Evolutionary conservation across 139 green algal species (phyloP).

Genomic region (Micractinium sp.): DNA sequence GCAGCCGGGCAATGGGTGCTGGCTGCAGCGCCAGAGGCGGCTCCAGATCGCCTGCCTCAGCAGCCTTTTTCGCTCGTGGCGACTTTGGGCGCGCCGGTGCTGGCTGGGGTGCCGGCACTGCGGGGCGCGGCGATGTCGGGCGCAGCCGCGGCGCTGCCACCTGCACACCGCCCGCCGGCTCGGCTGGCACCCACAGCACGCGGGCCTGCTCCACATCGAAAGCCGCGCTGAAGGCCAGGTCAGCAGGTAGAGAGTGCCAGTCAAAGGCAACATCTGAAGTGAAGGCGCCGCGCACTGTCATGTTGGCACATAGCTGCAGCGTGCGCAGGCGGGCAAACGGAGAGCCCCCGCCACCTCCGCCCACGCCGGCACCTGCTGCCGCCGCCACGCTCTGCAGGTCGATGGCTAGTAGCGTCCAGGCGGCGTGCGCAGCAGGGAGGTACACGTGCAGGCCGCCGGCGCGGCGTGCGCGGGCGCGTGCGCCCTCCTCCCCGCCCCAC

Average conservation of each 20-base stretch:
- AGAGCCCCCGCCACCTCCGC: conserved; percentile 47
- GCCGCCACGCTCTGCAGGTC: conserved; percentile 53
- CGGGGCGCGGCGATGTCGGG: neutral
- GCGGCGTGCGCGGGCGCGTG: neutral
- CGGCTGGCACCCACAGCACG: conserved; percentile 63
- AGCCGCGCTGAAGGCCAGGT: conserved; percentile 67
- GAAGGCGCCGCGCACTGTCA: conserved; percentile 75
- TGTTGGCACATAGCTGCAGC: conserved; percentile 75
- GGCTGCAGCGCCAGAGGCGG: neutral
- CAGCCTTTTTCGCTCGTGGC: neutral
- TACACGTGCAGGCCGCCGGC: conserved; percentile 48
- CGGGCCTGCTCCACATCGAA: conserved; percentile 54
- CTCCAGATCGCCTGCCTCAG: neutral
- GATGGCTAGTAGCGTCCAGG: conserved; percentile 71
- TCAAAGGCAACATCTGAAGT: conserved; percentile 69
- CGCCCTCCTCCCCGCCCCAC: conserved; percentile 39
- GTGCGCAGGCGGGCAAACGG: conserved; percentile 53
- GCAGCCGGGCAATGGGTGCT: conserved; percentile 52
- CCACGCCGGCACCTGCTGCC: neutral
- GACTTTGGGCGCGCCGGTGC: neutral
- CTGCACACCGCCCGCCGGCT: conserved; percentile 32
- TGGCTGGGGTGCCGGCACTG: neutral
- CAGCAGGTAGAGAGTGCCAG: conserved; percentile 59
- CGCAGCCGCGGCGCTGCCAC: neutral
- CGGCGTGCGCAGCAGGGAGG: conserved; percentile 38